Conservation (phyloP, 495 filamentous ascomycete species). For the Podospora pseudoanserina region DNA sequence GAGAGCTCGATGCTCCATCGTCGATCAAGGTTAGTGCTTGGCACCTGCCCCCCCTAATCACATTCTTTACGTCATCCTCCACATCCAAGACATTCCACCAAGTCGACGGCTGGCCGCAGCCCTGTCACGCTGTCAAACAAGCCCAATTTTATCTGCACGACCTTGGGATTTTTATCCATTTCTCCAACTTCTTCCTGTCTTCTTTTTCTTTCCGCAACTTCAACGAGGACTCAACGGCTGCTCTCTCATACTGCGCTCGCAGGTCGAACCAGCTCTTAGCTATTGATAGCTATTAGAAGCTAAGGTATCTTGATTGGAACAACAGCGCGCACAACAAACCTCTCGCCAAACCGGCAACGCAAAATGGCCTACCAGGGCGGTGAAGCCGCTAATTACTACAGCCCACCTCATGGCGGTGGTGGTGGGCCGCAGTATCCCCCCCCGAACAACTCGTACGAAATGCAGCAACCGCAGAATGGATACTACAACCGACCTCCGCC, state of each 20-base stretch:
- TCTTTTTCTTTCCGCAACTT: background rate
- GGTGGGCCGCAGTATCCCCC: slow-evolving; percentile 20
- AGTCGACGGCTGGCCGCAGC: background rate
- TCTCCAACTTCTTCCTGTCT: background rate
- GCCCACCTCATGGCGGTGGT: slow-evolving; percentile 7
- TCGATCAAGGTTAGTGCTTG: slow-evolving; percentile 4
- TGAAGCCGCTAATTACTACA: slow-evolving; percentile 26
- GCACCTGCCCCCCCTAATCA: slow-evolving; percentile 1
- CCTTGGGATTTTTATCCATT: background rate
- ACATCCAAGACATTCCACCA: background rate
- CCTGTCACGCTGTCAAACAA: background rate
- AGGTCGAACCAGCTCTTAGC: too few relatives aligned
- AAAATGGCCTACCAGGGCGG: slow-evolving; percentile 24
- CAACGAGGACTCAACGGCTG: background rate
- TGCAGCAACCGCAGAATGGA: slow-evolving; percentile 22
- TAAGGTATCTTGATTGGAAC: too few relatives aligned
- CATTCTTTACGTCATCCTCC: background rate
- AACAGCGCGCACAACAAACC: too few relatives aligned
- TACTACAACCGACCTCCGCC: slow-evolving; percentile 22
- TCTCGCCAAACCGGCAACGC: too few relatives aligned
- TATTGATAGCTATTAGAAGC: too few relatives aligned
- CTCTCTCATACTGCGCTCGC: too few relatives aligned
- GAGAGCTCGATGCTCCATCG: background rate
- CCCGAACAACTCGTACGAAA: slow-evolving; percentile 28
- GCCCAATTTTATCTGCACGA: background rate